Evolutionary conservation across 345 rosid species (phyloP).

Genomic region (Eucalyptus erythrocorys): DNA sequence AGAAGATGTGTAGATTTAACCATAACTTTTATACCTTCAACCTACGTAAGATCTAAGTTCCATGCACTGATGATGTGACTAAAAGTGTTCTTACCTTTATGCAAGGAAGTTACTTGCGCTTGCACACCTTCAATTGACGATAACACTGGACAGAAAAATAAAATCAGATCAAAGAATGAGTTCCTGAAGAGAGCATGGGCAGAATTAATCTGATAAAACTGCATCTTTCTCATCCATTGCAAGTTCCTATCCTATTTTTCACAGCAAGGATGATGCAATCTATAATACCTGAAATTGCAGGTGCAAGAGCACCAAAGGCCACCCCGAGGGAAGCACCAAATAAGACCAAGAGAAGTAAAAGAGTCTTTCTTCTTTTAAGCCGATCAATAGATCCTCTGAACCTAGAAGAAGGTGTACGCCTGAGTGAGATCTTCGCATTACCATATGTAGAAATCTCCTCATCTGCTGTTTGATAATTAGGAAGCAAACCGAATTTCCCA

Average conservation of each 20-base stretch:
- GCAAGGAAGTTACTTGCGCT: slow-evolving; percentile 28
- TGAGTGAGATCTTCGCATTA: slow-evolving; percentile 24
- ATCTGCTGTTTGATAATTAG: slow-evolving; percentile 85
- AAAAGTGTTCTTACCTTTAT: slow-evolving; percentile 32
- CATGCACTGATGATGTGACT: neutral
- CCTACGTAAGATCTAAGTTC: neutral
- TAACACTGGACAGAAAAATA: slow-evolving; percentile 43
- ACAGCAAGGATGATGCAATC: neutral
- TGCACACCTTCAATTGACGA: slow-evolving; percentile 72
- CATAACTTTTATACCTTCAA: neutral
- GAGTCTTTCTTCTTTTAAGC: slow-evolving; percentile 50
- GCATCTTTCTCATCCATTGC: neutral
- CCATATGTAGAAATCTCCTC: slow-evolving; percentile 85
- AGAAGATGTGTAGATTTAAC: neutral
- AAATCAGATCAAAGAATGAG: slow-evolving; percentile 1
- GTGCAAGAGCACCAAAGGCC: slow-evolving; percentile 63
- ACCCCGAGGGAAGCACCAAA: slow-evolving; percentile 56
- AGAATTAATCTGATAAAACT: neutral
- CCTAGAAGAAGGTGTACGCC: slow-evolving; percentile 26
- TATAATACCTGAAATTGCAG: slow-evolving; percentile 67
- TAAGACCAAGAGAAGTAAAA: slow-evolving; percentile 64
- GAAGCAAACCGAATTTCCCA: slow-evolving; percentile 73
- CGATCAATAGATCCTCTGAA: slow-evolving; percentile 47
- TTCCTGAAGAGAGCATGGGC: neutral
- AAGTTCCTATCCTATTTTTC: neutral